phyloP scores from a whole-genome alignment of 208 protist genomes.

The Acanthamoeba quina region DNA sequence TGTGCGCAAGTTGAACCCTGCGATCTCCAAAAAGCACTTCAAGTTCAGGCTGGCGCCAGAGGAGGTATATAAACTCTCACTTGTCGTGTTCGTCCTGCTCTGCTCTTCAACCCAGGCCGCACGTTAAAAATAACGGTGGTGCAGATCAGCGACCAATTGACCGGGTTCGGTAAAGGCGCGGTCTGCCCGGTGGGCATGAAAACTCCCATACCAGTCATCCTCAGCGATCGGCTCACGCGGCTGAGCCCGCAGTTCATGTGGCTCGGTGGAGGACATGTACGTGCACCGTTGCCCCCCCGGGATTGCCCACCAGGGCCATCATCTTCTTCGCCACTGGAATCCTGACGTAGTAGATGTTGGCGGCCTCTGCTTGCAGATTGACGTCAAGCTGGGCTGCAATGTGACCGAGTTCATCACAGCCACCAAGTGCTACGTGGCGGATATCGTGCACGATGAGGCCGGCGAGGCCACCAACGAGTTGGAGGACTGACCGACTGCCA shows the following conservation, averaged over 20 bases:
- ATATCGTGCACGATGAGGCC: slow-evolving; percentile 3
- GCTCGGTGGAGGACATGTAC: slow-evolving; percentile 76
- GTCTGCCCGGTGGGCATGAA: slow-evolving; percentile 68
- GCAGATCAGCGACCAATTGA: slow-evolving; percentile 48
- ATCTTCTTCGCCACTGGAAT: not conserved
- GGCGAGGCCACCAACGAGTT: not conserved
- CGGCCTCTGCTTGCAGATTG: not conserved
- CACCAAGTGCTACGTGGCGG: slow-evolving; percentile 54
- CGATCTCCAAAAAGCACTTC: slow-evolving; percentile 67
- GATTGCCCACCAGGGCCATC: not conserved
- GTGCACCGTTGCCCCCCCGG: not conserved
- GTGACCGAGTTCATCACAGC: slow-evolving; percentile 60
- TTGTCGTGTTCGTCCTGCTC: not conserved
- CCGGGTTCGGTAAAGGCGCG: slow-evolving; percentile 66
- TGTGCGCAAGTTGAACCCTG: slow-evolving; percentile 67
- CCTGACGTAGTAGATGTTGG: not conserved
- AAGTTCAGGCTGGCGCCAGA: slow-evolving; percentile 74
- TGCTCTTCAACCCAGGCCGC: not conserved
- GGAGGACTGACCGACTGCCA: not conserved
- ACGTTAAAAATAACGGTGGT: not conserved
- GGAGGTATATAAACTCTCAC: not conserved
- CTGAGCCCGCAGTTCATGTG: slow-evolving; percentile 74
- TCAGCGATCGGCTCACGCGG: slow-evolving; percentile 39
- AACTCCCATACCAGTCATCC: slow-evolving; percentile 67
- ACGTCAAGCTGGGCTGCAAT: slow-evolving; percentile 64